Base-by-base conservation (phyloP, 352 stramenopile species). In the Phytophthora vignae region DNA sequence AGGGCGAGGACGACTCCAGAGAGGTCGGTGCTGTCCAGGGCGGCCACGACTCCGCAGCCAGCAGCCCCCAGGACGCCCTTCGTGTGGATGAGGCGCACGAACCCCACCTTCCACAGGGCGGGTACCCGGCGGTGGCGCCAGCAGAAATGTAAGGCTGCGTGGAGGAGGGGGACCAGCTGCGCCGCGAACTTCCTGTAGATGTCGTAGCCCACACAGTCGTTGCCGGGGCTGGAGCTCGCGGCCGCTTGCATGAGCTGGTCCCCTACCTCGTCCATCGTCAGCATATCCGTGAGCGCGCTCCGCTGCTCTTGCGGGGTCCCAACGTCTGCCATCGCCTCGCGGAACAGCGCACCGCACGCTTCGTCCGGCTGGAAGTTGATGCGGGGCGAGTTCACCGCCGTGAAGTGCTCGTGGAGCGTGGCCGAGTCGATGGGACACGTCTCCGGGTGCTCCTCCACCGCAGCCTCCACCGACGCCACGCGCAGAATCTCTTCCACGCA, bases 131-230 rank as follows among this genome's bases (percentile, higher is more conserved):
- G 44, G n/a, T 52, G 44, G 4, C 44, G 5, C 44, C 44, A 52
- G 8, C 44, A 52, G 44, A 52, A 52, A 6, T 22, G 14, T 2
- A 52, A 52, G 2, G 9, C 40, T 0, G 72, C 59, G 46, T 69
- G 52, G 21, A 79, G 72, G 3, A 73, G 44, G n/a, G 61, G 67
- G 53, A 67, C 6, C 19, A 79, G 60, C 36, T 64, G 22, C 1
- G 25, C 14, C 1, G 4, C 9, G 40, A 76, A 76, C 7, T 54
- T 63, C n/a, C 31, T 15, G 31, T 52, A 55, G 19, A 71, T 54
- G 59, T 72, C 59, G 52, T 74, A 77, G 21, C 58, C 55, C 49
- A 77, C 33, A 31, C 64, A 64, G 55, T 77, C 70, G n/a, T 56
- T 59, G 15, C 70, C 66, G 6, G 72, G 72, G 14, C 31, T 55